These are phyloP conservation scores for Trichothecium roseum DNA, from an alignment of 2,329 filamentous ascomycete genomes.

Conservation along the genomic window DNA sequence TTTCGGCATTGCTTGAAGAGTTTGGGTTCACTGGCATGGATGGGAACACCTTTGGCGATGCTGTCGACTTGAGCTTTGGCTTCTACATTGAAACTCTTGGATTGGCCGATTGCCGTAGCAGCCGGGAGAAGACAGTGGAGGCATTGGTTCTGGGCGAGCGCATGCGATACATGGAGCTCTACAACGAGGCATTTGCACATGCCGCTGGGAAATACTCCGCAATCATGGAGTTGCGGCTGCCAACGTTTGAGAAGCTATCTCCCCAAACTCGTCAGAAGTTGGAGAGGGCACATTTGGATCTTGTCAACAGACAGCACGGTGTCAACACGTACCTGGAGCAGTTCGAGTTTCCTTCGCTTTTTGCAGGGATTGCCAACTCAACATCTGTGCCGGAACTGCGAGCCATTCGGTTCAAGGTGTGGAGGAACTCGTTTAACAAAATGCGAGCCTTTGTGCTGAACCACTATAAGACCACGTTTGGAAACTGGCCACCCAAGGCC, in stretches of 20 bases:
- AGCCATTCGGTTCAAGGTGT: slow-evolving; percentile 71
- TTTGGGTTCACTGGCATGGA: slow-evolving; percentile 48
- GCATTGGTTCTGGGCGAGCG: slow-evolving; percentile 80
- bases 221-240: slow-evolving; percentile 54
- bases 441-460: slow-evolving; percentile 64
- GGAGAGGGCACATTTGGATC: slow-evolving; percentile 70
- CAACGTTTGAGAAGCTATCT: slow-evolving; percentile 62
- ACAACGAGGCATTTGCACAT: slow-evolving; percentile 87
- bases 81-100: slow-evolving; percentile 68
- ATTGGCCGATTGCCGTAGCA: slow-evolving; percentile 70
- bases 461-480: slow-evolving; percentile 51
- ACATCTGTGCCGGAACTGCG: slow-evolving; percentile 68
- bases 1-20: slow-evolving; percentile 42
- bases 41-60: slow-evolving; percentile 48
- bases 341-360: slow-evolving; percentile 86
- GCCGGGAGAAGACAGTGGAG: slow-evolving; percentile 81
- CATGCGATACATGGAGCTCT: slow-evolving; percentile 72
- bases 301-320: slow-evolving; percentile 60
- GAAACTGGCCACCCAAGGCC: slow-evolving; percentile 82
- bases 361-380: slow-evolving; percentile 78
- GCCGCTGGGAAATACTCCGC: slow-evolving; percentile 78
- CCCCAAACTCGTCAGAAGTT: slow-evolving; percentile 65
- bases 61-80: slow-evolving; percentile 55
- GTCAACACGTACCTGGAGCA: slow-evolving; percentile 67
- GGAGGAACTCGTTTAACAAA: slow-evolving; percentile 64